These are phyloP conservation scores for Fusarium udum DNA, from an alignment of 2,329 filamentous ascomycete species.

Conservation along the genomic window DNA sequence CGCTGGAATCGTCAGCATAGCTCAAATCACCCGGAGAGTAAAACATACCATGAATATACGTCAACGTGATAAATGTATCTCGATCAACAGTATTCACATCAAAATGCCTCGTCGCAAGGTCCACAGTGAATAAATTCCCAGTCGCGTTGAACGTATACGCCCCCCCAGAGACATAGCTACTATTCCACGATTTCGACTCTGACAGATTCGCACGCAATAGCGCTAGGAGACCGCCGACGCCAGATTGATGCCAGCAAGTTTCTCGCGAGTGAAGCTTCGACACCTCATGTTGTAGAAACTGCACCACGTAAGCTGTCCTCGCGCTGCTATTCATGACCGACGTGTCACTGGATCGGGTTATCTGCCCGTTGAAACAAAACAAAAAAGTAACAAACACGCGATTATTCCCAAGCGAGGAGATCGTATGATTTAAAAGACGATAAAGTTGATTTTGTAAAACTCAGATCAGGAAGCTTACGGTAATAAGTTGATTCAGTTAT, in stretches of 20 bases:
- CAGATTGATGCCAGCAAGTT: slow-evolving; percentile 12
- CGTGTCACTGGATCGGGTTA: neutral
- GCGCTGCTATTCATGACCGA: neutral
- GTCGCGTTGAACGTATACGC: neutral
- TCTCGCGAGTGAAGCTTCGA: neutral
- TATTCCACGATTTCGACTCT: neutral
- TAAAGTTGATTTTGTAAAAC: neutral
- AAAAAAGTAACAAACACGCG: neutral
- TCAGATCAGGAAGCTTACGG: neutral
- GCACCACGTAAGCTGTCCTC: neutral
- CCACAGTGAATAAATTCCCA: neutral
- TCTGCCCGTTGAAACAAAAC: neutral
- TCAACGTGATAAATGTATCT: neutral
- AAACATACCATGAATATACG: neutral
- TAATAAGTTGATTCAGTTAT: neutral
- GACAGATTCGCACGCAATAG: neutral
- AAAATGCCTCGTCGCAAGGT: neutral
- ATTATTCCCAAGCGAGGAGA: neutral
- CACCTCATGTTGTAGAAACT: slow-evolving; percentile 4
- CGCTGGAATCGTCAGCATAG: neutral
- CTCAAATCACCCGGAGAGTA: fast-evolving
- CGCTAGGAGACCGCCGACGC: neutral
- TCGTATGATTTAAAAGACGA: neutral
- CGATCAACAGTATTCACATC: slow-evolving; percentile 5
- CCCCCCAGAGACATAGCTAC: neutral